Evolutionary conservation across 345 rosid genomes (phyloP).

Genomic region (Eutrema heterophyllum): DNA sequence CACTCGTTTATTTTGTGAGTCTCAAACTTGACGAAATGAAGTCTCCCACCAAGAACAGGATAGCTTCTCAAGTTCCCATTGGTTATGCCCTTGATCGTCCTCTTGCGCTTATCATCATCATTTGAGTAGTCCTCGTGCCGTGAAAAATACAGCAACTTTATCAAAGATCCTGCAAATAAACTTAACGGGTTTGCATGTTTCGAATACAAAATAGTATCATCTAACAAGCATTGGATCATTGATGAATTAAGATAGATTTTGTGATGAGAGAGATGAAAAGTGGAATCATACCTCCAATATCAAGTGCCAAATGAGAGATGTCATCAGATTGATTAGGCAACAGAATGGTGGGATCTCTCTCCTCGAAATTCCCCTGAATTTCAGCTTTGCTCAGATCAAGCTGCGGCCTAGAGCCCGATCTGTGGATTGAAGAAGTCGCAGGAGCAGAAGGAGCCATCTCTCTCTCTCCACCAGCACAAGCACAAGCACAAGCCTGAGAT

Average conservation of each 20-base stretch:
- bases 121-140: constrained; percentile 74
- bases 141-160: constrained; percentile 93
- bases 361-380: constrained; percentile 89
- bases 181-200: neutral
- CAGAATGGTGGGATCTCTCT: constrained; percentile 87
- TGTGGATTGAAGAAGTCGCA: constrained; percentile 62
- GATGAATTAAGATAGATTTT: neutral
- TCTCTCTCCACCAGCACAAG: constrained; percentile 42
- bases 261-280: neutral
- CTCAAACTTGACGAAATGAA: constrained; percentile 95
- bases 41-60: constrained; percentile 97
- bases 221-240: neutral
- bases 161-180: constrained; percentile 75
- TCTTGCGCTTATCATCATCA: constrained; percentile 68
- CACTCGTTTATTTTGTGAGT: constrained; percentile 86
- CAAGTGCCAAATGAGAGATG: constrained; percentile 91
- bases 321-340: constrained; percentile 99
- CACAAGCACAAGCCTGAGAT: constrained; percentile 18
- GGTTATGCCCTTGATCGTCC: constrained; percentile 58
- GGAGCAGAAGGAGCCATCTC: constrained; percentile 57
- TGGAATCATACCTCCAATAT: constrained; percentile 72
- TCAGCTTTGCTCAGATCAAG: constrained; percentile 97
- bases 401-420: constrained; percentile 94
- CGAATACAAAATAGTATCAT: too few relatives aligned
- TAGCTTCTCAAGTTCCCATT: constrained; percentile 85